These are phyloP conservation scores for Zelopaecilomyces penicillatus DNA, from an alignment of 2,329 filamentous ascomycete species.

Conservation along the genomic window DNA sequence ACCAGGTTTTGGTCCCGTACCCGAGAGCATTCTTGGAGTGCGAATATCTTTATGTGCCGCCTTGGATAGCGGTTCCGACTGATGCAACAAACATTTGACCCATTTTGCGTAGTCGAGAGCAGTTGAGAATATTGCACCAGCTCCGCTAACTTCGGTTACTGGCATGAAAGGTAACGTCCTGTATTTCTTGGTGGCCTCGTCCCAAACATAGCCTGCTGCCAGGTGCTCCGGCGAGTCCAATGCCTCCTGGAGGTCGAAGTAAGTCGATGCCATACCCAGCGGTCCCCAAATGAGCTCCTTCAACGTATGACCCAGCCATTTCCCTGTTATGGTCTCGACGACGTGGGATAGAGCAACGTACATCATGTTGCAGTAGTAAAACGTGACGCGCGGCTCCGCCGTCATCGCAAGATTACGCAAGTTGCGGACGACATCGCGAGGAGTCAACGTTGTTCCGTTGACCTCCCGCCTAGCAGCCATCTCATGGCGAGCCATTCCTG, in stretches of 20 bases:
- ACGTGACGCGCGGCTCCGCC: constrained; percentile 34
- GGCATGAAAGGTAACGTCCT: constrained; percentile 18
- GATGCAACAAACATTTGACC: constrained; percentile 37
- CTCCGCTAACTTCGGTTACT: constrained; percentile 26
- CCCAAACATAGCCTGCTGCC: constrained; percentile 35
- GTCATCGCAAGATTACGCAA: constrained; percentile 37
- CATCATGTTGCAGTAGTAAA: constrained; percentile 44
- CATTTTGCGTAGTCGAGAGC: constrained; percentile 44
- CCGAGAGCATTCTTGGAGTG: constrained; percentile 21
- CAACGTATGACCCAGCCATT: constrained; percentile 31
- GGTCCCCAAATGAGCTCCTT: constrained; percentile 33
- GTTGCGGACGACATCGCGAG: constrained; percentile 31
- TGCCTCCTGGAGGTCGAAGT: constrained; percentile 21
- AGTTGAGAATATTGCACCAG: constrained; percentile 35
- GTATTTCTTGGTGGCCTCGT: constrained; percentile 17
- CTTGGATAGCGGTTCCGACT: constrained; percentile 15
- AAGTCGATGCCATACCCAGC: constrained; percentile 38
- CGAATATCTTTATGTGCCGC: constrained; percentile 21
- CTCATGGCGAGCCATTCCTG: constrained; percentile 39
- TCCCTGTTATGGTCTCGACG: constrained; percentile 33
- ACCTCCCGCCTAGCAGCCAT: constrained; percentile 13
- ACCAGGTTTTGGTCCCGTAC: background rate
- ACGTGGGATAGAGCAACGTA: constrained; percentile 36
- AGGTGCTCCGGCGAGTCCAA: constrained; percentile 19
- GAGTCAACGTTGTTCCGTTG: constrained; percentile 22